These are phyloP conservation scores for Hemerocallis citrina DNA, from an alignment of 106 monocot species.

Conservation along the genomic window DNA sequence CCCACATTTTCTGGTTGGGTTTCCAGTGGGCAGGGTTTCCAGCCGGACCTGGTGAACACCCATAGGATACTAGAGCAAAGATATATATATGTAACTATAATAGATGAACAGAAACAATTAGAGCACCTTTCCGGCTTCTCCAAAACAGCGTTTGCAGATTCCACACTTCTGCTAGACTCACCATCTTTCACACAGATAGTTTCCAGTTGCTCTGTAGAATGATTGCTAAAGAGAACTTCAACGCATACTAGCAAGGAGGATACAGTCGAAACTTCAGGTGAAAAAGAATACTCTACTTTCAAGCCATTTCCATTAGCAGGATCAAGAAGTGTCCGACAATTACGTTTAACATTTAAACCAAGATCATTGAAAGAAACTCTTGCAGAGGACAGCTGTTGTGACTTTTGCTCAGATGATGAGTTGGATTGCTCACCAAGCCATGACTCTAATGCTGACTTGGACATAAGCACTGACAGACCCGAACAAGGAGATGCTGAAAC, in stretches of 20 bases:
- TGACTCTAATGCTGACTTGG: slow-evolving; percentile 68
- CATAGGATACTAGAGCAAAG: too few species aligned
- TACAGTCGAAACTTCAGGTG: slow-evolving; percentile 43
- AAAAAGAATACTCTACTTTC: slow-evolving; percentile 64
- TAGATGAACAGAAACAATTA: neutral
- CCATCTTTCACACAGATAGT: slow-evolving; percentile 46
- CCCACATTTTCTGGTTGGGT: too few species aligned
- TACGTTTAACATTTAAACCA: slow-evolving; percentile 35
- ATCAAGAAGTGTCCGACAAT: slow-evolving; percentile 51
- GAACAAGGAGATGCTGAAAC: slow-evolving; percentile 26
- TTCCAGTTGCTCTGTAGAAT: slow-evolving; percentile 40
- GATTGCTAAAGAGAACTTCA: slow-evolving; percentile 64
- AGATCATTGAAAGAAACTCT: slow-evolving; percentile 85
- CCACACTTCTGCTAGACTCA: slow-evolving; percentile 25
- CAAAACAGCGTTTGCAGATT: slow-evolving; percentile 24
- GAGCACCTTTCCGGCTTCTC: slow-evolving; percentile 58
- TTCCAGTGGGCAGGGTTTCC: too few species aligned
- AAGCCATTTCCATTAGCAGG: slow-evolving; percentile 60
- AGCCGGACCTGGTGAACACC: too few species aligned
- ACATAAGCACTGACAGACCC: slow-evolving; percentile 67
- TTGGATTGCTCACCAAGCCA: slow-evolving; percentile 75
- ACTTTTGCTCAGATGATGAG: slow-evolving; percentile 18
- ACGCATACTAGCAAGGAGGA: slow-evolving; percentile 55
- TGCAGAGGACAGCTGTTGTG: slow-evolving; percentile 20
- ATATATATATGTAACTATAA: too few species aligned